Conservation (phyloP, 306 rosid genomes). For the Luffa acutangula region DNA sequence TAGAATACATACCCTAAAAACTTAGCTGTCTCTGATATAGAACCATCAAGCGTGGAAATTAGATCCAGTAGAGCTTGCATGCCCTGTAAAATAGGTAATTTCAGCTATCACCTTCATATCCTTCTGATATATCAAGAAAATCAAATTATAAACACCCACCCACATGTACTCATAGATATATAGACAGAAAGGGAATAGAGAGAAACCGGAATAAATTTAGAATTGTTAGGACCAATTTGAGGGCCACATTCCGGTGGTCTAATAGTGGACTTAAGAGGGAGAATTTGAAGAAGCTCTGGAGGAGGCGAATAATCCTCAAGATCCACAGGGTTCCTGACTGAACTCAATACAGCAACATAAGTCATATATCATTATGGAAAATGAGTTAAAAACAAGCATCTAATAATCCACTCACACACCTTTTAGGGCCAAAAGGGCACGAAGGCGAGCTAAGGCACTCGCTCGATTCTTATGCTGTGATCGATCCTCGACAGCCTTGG, state of each 20-base stretch:
- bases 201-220: slow-evolving; percentile 48
- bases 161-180: neutral
- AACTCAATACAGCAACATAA: slow-evolving; percentile 7
- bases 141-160: slow-evolving; percentile 8
- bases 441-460: slow-evolving; percentile 71
- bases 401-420: slow-evolving; percentile 19
- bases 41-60: slow-evolving; percentile 65
- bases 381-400: neutral
- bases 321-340: slow-evolving; percentile 57
- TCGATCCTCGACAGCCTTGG: slow-evolving; percentile 87
- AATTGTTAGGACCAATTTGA: slow-evolving; percentile 79
- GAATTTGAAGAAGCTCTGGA: slow-evolving; percentile 70
- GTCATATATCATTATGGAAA: neutral
- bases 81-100: slow-evolving; percentile 40
- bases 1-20: slow-evolving; percentile 52
- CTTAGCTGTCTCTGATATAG: slow-evolving; percentile 76
- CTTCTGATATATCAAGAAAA: neutral
- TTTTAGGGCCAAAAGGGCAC: slow-evolving; percentile 66
- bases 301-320: slow-evolving; percentile 65
- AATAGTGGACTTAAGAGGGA: slow-evolving; percentile 66
- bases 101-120: neutral
- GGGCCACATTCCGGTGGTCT: slow-evolving; percentile 65
- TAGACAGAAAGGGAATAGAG: neutral
- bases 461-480: slow-evolving; percentile 90
- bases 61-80: slow-evolving; percentile 93